A percentile compares a stretch with the other conserved stretches of the same genome.
These are phyloP conservation scores for Colletotrichum caudatum DNA, from an alignment of 2,329 filamentous ascomycete species.

Conservation along the genomic window DNA sequence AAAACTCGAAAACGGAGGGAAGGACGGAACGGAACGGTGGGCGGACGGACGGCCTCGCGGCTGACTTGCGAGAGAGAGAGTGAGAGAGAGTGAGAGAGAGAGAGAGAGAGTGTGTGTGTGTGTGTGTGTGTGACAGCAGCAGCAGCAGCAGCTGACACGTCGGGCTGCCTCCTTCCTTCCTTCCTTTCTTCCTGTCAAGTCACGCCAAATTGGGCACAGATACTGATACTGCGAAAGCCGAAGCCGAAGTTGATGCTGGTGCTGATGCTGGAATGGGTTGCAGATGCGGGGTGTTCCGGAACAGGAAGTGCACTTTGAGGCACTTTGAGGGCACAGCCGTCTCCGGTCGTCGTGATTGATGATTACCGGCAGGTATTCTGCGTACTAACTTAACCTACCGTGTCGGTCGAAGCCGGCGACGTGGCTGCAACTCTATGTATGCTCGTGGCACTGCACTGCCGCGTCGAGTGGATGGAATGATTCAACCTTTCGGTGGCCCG, in stretches of 20 bases:
- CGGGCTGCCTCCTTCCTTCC: neutral
- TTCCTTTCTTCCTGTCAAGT: neutral
- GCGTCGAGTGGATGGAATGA: neutral
- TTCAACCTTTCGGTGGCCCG: constrained; percentile 14
- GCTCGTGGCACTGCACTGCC: neutral
- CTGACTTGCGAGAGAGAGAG: too few species aligned
- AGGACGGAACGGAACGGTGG: neutral
- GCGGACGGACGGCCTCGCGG: too few species aligned
- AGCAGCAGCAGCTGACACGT: neutral
- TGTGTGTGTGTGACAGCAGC: constrained; percentile 8
- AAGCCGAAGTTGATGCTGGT: constrained; percentile 7
- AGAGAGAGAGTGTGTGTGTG: too few species aligned
- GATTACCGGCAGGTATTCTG: too few species aligned
- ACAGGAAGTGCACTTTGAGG: constrained; percentile 28
- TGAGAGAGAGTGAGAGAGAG: too few species aligned
- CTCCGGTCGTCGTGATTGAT: constrained; percentile 22
- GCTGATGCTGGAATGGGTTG: constrained; percentile 5
- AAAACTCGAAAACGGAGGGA: constrained; percentile 8
- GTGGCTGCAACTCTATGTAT: constrained; percentile 13
- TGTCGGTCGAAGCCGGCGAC: neutral
- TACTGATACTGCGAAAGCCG: neutral
- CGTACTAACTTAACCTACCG: too few species aligned
- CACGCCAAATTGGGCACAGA: neutral
- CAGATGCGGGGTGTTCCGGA: constrained; percentile 38
- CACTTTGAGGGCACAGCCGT: constrained; percentile 25